Evolutionary conservation across 2,329 filamentous ascomycete species (phyloP).

Genomic region (Epichloe elymi): DNA sequence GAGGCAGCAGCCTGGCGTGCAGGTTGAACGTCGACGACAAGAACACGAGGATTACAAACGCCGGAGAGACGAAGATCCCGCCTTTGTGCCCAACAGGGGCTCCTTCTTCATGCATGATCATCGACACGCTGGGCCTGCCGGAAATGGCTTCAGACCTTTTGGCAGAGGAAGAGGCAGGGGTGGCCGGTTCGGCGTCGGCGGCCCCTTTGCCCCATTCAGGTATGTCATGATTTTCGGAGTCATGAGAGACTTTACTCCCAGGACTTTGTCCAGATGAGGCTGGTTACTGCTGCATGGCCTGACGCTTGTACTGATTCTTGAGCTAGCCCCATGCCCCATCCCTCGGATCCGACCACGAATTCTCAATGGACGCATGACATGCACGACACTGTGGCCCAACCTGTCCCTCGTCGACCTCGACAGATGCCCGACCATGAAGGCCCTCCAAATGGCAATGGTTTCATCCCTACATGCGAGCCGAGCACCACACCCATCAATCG

Average conservation of each 20-base stretch:
- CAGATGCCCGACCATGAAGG: slow-evolving; percentile 33
- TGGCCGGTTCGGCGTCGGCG: slow-evolving; percentile 44
- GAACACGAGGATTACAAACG: slow-evolving; percentile 88
- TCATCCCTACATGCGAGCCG: slow-evolving; percentile 43
- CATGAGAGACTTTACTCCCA: neutral
- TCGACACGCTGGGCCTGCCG: slow-evolving; percentile 60
- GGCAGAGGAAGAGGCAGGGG: slow-evolving; percentile 52
- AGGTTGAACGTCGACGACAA: slow-evolving; percentile 59
- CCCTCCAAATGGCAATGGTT: slow-evolving; percentile 39
- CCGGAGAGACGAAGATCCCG: slow-evolving; percentile 76
- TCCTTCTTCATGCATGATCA: slow-evolving; percentile 98
- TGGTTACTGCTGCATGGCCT: neutral
- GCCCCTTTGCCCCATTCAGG: slow-evolving; percentile 47
- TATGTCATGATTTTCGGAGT: slow-evolving; percentile 29
- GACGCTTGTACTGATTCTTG: slow-evolving; percentile 16
- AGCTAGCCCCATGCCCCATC: slow-evolving; percentile 27
- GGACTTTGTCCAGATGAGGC: neutral
- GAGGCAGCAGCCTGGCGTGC: slow-evolving; percentile 37
- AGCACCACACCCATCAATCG: slow-evolving; percentile 56
- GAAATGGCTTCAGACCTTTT: slow-evolving; percentile 66
- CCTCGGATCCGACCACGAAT: slow-evolving; percentile 51
- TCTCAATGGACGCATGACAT: slow-evolving; percentile 89
- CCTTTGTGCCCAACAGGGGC: slow-evolving; percentile 92
- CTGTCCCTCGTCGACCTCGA: slow-evolving; percentile 27
- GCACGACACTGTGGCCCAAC: slow-evolving; percentile 56